These are phyloP conservation scores for Datisca glomerata DNA, from an alignment of 306 rosid species.

Conservation along the genomic window DNA sequence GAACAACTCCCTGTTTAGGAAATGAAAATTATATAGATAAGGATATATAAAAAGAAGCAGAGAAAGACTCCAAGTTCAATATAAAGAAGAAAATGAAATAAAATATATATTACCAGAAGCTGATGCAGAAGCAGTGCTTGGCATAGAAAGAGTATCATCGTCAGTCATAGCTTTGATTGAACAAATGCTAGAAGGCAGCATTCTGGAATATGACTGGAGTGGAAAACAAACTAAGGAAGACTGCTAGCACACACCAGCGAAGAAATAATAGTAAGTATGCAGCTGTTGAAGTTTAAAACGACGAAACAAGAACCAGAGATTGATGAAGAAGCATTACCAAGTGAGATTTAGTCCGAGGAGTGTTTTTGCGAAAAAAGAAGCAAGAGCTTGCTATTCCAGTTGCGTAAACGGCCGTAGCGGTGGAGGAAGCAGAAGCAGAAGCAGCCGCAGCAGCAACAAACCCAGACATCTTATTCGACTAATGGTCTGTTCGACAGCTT, in stretches of 20 bases:
- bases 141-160: conserved; percentile 14
- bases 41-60: background rate
- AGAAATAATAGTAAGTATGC: too few species aligned
- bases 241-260: conserved; percentile 7
- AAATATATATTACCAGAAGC: conserved; percentile 25
- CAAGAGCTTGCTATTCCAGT: conserved; percentile 2
- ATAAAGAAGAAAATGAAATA: background rate
- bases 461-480: conserved; percentile 18
- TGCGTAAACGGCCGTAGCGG: conserved; percentile 3
- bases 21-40: background rate
- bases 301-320: background rate
- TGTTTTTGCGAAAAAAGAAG: conserved; percentile 1
- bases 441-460: conserved; percentile 9
- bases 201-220: conserved; percentile 14
- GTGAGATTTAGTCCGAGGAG: conserved; percentile 4
- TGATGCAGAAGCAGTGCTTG: conserved; percentile 18
- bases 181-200: conserved; percentile 15
- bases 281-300: background rate
- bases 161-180: conserved; percentile 59
- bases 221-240: conserved; percentile 13
- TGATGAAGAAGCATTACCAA: conserved; percentile 2
- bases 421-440: conserved; percentile 7
- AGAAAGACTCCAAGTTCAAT: too few species aligned
- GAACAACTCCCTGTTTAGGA: background rate
- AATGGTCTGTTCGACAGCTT: too few species aligned